Base-by-base conservation (phyloP, 768 basidiomycete genomes). In the Clitopilus passeckerianus region DNA sequence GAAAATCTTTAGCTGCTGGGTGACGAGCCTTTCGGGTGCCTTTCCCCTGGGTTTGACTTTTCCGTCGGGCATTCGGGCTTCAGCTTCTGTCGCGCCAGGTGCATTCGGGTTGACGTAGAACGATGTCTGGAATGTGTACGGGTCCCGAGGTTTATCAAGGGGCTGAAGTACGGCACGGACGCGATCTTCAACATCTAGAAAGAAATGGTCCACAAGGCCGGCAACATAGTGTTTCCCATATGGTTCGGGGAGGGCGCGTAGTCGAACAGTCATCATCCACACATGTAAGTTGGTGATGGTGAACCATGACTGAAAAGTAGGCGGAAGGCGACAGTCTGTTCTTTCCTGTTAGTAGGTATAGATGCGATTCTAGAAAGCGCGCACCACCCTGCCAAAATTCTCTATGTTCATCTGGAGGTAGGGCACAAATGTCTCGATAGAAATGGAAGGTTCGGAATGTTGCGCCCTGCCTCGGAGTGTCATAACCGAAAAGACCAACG, bases 281-380 rank as follows among this genome's bases (percentile, higher is more conserved):
- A 98, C 78, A 72, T 98, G 94, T 27, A 98, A 79, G 63, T 95
- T 94, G 27, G 93, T 93, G 55, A 97, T 75, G 4, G 91, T 92
- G 75, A 98, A 98, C 91, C 95, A 98, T 15, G 96, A 92, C 67
- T 98, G 95, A 72, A 96, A 97, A 0, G 96, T 97, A 12, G 89
- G 89, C 9, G 95, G 94, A 6, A 98, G 80, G 60, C 79, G 80
- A 67, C 91, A 96, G 60, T 85, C 95, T 97, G 65, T 0, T 20
- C 5, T 18, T 30, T 1, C 16, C 18, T 3, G 43, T 57, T 57
- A 34, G 58, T 27, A 56, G 44, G 56, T 60, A 34, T 56, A 27
- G 33, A 23, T 15, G 18, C 4, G 5, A 15, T 54, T 27, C 53
- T 20, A n/a, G 58, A 33, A 24, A 22, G n/a, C 9, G 71, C 77